Evolutionary conservation across 208 protist genomes (phyloP).

Genomic region (Leishmania turanica): DNA sequence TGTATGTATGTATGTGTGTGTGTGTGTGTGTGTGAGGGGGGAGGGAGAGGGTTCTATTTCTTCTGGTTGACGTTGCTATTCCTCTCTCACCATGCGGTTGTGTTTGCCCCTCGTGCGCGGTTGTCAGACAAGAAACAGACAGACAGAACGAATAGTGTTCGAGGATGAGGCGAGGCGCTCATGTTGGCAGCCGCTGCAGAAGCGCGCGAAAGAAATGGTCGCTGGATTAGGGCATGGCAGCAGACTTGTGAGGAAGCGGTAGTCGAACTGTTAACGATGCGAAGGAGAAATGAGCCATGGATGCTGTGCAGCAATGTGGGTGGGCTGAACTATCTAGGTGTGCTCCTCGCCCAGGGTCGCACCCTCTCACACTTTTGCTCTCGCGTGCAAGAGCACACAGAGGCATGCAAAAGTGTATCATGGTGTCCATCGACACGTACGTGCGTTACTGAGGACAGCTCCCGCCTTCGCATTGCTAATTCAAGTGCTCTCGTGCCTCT

Average conservation of each 20-base stretch:
- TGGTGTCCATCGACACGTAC: background rate
- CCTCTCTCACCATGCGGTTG: background rate
- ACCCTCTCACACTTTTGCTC: background rate
- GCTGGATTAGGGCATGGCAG: background rate
- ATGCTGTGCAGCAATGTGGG: background rate
- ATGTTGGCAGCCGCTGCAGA: background rate
- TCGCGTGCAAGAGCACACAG: background rate
- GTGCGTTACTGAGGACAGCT: background rate
- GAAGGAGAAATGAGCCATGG: background rate
- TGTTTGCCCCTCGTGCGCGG: background rate
- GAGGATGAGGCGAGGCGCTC: background rate
- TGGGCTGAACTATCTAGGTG: background rate
- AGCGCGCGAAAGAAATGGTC: background rate
- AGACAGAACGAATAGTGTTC: too few species aligned
- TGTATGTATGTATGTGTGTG: background rate
- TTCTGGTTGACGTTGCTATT: background rate
- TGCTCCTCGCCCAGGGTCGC: background rate
- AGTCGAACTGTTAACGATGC: background rate
- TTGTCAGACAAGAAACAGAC: background rate
- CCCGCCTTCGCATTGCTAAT: background rate
- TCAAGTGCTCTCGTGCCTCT: background rate
- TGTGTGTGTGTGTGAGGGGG: too few species aligned
- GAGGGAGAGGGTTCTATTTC: background rate
- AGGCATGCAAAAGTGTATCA: background rate
- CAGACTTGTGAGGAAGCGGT: background rate